Base-by-base conservation (phyloP, 108 stramenopile species). In the Conticribra guillardii region DNA sequence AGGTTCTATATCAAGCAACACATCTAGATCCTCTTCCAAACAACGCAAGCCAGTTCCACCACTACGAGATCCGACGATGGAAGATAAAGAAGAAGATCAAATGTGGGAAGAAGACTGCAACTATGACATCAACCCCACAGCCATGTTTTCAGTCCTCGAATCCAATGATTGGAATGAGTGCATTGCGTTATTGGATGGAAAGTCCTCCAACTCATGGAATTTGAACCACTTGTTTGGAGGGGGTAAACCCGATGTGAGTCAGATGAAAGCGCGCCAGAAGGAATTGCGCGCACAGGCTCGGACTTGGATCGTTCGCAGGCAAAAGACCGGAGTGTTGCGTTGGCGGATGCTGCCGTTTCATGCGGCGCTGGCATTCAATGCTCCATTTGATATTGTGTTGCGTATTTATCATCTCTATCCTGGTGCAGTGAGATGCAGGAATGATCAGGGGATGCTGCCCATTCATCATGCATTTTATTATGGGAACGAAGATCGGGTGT, bases 241-340 rank as follows among this genome's bases (percentile, higher is more conserved):
- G 15, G 55, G 34, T 22, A 66, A 59, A 28, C 33, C 50, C 0
- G 64, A 74, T 41, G 50, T 53, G 5, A 29, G 44, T 33, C 24
- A 74, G 44, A 60, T 65, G 64, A 58, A 74, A 34, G 50, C 56
- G 0, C 30, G 64, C 11, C 69, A 67, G 58, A 67, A 71, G 51
- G 69, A 78, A 64, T 68, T 78, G 21, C 63, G 51, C 37, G 26
- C 59, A 4, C 77, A 78, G 44, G 85, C 79, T 47, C 84, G 72
- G 14, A 93, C 89, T 41, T 93, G 92, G 92, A 88, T 93, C 30
- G 78, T 88, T 21, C 70, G 87, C 17, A 62, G 83, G 16, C 83
- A 88, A 61, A 63, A 37, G 19, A 68, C 67, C 46, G 80, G 79
- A 26, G 74, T 69, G 4, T 58, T 85, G 21, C 64, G 87, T 56